These are phyloP conservation scores for Lantana camara DNA, from an alignment of 257 asterid species.

Conservation along the genomic window DNA sequence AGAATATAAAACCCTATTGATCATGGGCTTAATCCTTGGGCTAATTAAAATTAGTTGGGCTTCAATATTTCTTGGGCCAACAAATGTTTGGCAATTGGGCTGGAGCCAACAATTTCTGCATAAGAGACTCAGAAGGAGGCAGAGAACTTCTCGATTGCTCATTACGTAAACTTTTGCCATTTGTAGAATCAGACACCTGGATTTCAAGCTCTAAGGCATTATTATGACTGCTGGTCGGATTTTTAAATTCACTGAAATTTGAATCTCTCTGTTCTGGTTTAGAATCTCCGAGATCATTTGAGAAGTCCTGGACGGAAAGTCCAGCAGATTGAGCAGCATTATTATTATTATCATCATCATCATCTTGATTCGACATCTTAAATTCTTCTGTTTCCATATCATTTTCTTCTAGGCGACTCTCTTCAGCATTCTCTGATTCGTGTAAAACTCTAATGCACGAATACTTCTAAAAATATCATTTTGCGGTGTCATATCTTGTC, in stretches of 20 bases:
- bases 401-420: conserved; percentile 40
- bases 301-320: conserved; percentile 36
- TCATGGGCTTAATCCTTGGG: too few relatives aligned
- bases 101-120: conserved; percentile 54
- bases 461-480: too few relatives aligned
- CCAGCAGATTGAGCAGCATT: conserved; percentile 48
- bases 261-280: conserved; percentile 50
- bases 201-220: conserved; percentile 57
- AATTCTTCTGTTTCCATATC: conserved; percentile 48
- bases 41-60: too few relatives aligned
- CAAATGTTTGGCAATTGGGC: too few relatives aligned
- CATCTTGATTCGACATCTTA: conserved; percentile 40
- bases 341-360: conserved; percentile 29
- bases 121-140: conserved; percentile 48
- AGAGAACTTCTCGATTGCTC: conserved; percentile 42
- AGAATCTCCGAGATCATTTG: conserved; percentile 45
- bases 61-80: too few relatives aligned
- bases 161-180: conserved; percentile 49
- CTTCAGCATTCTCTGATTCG: conserved; percentile 44
- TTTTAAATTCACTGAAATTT: conserved; percentile 40
- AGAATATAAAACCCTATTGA: too few relatives aligned
- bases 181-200: conserved; percentile 51
- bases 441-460: too few relatives aligned
- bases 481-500: too few relatives aligned
- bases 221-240: conserved; percentile 61